A percentile compares a stretch with the other conserved stretches of the same genome.
Conservation (phyloP, 495 filamentous ascomycete genomes). For the Margaritispora aquatica region DNA sequence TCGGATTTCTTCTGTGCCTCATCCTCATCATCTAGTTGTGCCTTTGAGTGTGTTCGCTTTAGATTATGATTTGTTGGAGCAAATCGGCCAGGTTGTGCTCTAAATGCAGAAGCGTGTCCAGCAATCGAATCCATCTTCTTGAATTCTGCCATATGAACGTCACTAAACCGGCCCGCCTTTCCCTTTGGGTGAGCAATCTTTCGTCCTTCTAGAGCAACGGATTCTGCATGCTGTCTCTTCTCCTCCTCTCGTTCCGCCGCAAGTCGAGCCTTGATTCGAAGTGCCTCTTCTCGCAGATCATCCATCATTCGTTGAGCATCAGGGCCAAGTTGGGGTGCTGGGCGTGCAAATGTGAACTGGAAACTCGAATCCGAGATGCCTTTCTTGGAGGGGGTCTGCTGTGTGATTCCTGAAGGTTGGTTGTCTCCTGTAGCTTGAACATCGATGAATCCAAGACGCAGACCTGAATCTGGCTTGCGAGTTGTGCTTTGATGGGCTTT, state of each 20-base stretch:
- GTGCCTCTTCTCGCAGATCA: constrained; percentile 62
- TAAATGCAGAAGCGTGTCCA: constrained; percentile 72
- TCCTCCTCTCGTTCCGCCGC: constrained; percentile 45
- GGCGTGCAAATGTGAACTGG: constrained; percentile 63
- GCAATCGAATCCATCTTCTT: constrained; percentile 96
- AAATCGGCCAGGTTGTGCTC: constrained; percentile 53
- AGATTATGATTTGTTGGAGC: constrained; percentile 46
- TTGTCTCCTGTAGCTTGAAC: constrained; percentile 33
- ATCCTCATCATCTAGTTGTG: constrained; percentile 51
- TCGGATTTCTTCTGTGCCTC: constrained; percentile 5
- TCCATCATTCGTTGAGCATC: constrained; percentile 76
- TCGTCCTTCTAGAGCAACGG: constrained; percentile 39
- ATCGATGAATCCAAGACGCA: constrained; percentile 63
- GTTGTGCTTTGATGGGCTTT: constrained; percentile 64
- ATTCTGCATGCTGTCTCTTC: constrained; percentile 31
- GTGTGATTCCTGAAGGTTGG: constrained; percentile 22
- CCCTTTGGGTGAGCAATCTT: constrained; percentile 76
- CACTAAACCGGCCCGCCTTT: constrained; percentile 69
- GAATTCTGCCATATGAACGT: constrained; percentile 79
- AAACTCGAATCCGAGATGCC: constrained; percentile 53
- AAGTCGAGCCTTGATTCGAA: constrained; percentile 60
- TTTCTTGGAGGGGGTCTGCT: constrained; percentile 45
- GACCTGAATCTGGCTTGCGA: constrained; percentile 58
- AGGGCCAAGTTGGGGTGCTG: constrained; percentile 59
- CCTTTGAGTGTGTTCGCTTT: constrained; percentile 72